Base-by-base conservation (phyloP, 1,139 yeast genomes). In the Yamadazyma siamensis region DNA sequence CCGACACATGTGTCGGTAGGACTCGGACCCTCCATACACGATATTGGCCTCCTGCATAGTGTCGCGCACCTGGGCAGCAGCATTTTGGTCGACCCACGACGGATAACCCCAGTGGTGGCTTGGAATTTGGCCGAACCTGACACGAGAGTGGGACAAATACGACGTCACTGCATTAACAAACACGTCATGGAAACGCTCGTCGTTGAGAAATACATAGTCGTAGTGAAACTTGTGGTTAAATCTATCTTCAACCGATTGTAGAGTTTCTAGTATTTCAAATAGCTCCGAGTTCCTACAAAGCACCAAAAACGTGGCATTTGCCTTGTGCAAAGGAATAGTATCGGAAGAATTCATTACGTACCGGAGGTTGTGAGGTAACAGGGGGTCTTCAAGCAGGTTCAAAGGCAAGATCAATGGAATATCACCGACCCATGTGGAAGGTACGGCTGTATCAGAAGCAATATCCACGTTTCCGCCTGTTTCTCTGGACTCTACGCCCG, bases 251-350 rank as follows among this genome's bases (percentile, higher is more conserved):
- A 84, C 72, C 29, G 73, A 65, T 33, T 75, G 69, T 27, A 86
- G 76, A 4, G 94, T 75, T 29, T 64, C 68, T 12, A 80, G 52
- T 33, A 85, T 57, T 5, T 66, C 72, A 52, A 66, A 65, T 20
- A 85, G 51, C 43, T 87, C 95, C 10, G 62, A 52, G 53, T 86
- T 84, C 41, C 94, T 66, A 23, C 85, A 89, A 34, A 87, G 58
- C 7, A 88, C 73, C 34, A 85, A 78, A 45, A 86, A 76, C 1
- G 89, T 78, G n/a, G n/a, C n/a, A n/a, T n/a, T n/a, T n/a, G 11
- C 38, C 33, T 15, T 21, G 8, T 21, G 23, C 11, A 8, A n/a
- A 21, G 12, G 20, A 18, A 18, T n/a, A n/a, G n/a, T n/a, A n/a
- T n/a, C n/a, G n/a, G n/a, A n/a, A n/a, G n/a, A n/a, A n/a, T n/a